Conservation (phyloP, 1,284 basidiomycete species). For the Moesziomyces antarcticus region DNA sequence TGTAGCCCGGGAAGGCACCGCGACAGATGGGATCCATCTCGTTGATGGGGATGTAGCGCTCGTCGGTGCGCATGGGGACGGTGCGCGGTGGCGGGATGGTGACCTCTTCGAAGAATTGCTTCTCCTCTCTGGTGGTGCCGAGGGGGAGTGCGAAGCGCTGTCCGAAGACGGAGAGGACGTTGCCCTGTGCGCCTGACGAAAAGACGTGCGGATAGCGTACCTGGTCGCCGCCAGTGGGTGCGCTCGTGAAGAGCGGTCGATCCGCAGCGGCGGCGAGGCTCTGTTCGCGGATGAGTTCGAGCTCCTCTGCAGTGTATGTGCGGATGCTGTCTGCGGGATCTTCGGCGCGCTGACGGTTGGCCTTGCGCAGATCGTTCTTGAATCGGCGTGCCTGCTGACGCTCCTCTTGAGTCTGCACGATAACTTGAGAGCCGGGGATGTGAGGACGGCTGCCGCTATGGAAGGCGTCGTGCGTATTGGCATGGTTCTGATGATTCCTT, state of each 20-base stretch:
- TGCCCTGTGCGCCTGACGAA: constrained; percentile 77
- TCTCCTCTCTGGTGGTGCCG: constrained; percentile 78
- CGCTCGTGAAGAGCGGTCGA: constrained; percentile 75
- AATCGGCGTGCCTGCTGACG: constrained; percentile 62
- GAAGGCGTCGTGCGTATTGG: constrained; percentile 10
- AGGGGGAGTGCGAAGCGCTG: constrained; percentile 82
- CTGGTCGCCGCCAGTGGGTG: constrained; percentile 74
- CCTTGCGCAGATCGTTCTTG: constrained; percentile 41
- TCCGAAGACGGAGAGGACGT: constrained; percentile 78
- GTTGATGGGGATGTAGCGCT: constrained; percentile 79
- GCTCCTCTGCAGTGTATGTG: constrained; percentile 73
- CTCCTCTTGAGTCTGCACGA: constrained; percentile 64
- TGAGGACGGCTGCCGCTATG: constrained; percentile 52
- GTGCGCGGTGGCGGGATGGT: constrained; percentile 85
- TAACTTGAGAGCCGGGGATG: constrained; percentile 64
- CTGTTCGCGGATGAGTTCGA: constrained; percentile 76
- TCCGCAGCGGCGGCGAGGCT: constrained; percentile 75
- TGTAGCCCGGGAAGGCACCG: constrained; percentile 91
- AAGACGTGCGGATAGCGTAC: constrained; percentile 86
- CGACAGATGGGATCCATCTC: constrained; percentile 82
- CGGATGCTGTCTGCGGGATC: constrained; percentile 42
- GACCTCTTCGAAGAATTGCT: constrained; percentile 77
- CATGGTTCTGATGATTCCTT: constrained; percentile 48
- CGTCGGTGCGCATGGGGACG: constrained; percentile 79
- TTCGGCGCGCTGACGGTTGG: constrained; percentile 16